These are phyloP conservation scores for Davidsoniella neocaledoniae DNA, from an alignment of 2,329 filamentous ascomycete species.

Conservation along the genomic window DNA sequence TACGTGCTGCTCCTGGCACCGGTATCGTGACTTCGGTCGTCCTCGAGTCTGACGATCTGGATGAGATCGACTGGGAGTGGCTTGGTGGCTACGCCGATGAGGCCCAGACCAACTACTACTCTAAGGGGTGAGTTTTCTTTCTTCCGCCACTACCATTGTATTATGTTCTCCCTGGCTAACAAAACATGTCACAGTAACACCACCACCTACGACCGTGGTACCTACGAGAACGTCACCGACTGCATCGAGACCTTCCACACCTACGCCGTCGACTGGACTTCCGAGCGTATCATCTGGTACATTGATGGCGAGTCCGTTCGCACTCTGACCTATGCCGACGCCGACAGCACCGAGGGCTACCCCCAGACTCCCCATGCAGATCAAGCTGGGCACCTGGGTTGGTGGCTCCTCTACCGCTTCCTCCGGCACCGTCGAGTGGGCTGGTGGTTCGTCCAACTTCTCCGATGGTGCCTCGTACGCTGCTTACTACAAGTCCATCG, in stretches of 20 bases:
- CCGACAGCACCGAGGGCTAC: constrained; percentile 39
- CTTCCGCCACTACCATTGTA: neutral
- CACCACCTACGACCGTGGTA: constrained; percentile 45
- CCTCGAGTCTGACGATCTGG: constrained; percentile 71
- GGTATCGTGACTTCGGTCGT: constrained; percentile 86
- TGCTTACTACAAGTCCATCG: constrained; percentile 29
- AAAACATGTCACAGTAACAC: constrained; percentile 26
- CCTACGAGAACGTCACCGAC: constrained; percentile 34
- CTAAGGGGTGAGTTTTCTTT: constrained; percentile 36
- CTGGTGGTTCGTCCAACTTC: constrained; percentile 39
- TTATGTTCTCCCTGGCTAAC: constrained; percentile 1
- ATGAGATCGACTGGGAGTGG: constrained; percentile 97
- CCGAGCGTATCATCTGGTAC: constrained; percentile 44
- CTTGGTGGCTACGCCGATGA: constrained; percentile 56
- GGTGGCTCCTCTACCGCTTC: constrained; percentile 40
- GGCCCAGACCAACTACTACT: constrained; percentile 79
- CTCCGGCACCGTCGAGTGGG: constrained; percentile 55
- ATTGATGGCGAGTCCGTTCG: constrained; percentile 46
- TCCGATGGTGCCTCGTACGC: constrained; percentile 24
- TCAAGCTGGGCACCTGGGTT: constrained; percentile 54
- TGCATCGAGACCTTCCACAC: constrained; percentile 40
- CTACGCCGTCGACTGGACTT: constrained; percentile 53
- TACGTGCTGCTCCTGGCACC: constrained; percentile 62
- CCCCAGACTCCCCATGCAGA: constrained; percentile 59
- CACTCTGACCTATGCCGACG: constrained; percentile 42